A percentile compares a stretch with the other conserved stretches of the same genome.
These are phyloP conservation scores for Podaxis sp. DNA, from an alignment of 768 basidiomycete genomes.

Conservation along the genomic window DNA sequence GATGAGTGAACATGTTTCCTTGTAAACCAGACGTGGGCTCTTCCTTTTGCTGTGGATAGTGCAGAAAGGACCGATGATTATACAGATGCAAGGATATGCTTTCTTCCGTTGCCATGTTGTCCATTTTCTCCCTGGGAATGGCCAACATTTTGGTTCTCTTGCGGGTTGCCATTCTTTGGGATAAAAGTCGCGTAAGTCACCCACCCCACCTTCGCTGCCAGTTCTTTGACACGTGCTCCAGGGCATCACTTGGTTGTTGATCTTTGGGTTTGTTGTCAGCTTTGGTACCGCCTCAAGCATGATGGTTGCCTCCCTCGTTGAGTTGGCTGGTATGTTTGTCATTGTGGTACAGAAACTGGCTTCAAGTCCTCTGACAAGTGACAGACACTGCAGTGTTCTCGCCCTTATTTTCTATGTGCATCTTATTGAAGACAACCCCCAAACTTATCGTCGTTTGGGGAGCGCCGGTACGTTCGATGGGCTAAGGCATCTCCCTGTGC, in stretches of 20 bases:
- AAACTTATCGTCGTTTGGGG: slow-evolving; percentile 29
- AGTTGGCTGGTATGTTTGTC: background rate
- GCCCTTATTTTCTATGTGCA: slow-evolving; percentile 25
- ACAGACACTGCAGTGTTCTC: slow-evolving; percentile 21
- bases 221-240: background rate
- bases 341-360: background rate
- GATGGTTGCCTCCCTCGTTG: slow-evolving; percentile 3
- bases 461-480: slow-evolving; percentile 28
- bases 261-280: slow-evolving; percentile 9
- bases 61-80: background rate
- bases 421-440: slow-evolving; percentile 20
- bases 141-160: slow-evolving; percentile 33
- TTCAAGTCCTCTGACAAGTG: background rate
- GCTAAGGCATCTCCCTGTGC: background rate
- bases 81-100: slow-evolving; percentile 31
- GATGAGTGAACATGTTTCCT: background rate
- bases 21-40: background rate
- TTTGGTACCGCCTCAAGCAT: background rate
- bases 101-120: slow-evolving; percentile 21
- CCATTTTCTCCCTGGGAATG: slow-evolving; percentile 28
- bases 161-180: slow-evolving; percentile 36
- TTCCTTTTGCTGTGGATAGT: background rate
- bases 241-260: slow-evolving; percentile 9
- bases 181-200: slow-evolving; percentile 20
- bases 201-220: background rate